Base-by-base conservation (phyloP, 2,329 filamentous ascomycete species). In the Cladosporium colombiae region DNA sequence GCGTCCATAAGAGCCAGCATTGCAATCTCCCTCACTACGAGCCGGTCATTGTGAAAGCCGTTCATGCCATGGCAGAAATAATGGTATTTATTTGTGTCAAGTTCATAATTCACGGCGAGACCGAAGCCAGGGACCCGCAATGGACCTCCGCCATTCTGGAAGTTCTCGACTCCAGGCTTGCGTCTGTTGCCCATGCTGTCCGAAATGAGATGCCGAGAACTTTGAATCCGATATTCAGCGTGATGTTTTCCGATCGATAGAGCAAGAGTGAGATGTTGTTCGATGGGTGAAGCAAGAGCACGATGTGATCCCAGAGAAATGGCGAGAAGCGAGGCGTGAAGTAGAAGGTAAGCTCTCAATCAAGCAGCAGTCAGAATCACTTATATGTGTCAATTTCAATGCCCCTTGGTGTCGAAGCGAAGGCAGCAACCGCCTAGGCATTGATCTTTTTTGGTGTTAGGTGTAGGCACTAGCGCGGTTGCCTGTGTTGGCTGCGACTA, bases 1-100 rank as follows among this genome's bases (percentile, higher is more conserved):
- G 70, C 61, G 18, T 70, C 67, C 66, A 77, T 70, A 33, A 77
- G 63, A 1, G 66, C 69, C n/a, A 76, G 65, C 75, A 76, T 76
- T 6, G 62, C 65, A 10, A 68, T 59, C 64, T 76, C 74, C 18
- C 70, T 66, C 8, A 71, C 53, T 25, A 71, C n/a, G 1, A 55
- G 49, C 7, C 66, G 49, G 2, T 23, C 58, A 2, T 63, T 68
- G 33, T 16, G 67, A 59, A 65, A 72, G 55, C 73, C 70, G 5
- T 50, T 55, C 10, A 74, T 65, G 21, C 71, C 73, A 52, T 74
- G 70, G 0, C 66, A 58, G 37, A 72, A 73, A 11, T 18, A 18
- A 0, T 13, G 3, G 8, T 21, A 2, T 46, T 7, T 46, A 2
- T 1, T 21, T 5, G 0, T 46, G n/a, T 46, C 40, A 7, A 46